Conservation (phyloP, 305 asterid genomes). For the Fraxinus paxiana region DNA sequence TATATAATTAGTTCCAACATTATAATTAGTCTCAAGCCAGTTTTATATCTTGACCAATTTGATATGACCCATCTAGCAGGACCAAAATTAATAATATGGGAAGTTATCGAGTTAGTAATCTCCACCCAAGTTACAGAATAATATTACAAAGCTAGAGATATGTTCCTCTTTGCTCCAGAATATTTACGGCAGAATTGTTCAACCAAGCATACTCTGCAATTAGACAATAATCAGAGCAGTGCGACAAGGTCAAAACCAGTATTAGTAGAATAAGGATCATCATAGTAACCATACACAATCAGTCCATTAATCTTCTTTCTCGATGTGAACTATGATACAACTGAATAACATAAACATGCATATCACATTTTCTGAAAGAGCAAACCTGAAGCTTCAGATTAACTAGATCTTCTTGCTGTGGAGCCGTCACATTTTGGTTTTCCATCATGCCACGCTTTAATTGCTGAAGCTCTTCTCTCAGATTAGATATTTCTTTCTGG, state of each 20-base stretch:
- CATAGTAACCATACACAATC: not conserved
- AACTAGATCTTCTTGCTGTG: conserved; percentile 67
- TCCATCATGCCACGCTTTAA: conserved; percentile 71
- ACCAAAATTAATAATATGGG: not conserved
- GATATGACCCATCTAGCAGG: not conserved
- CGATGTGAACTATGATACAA: conserved; percentile 1
- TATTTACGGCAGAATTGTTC: not conserved
- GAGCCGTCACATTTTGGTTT: conserved; percentile 46
- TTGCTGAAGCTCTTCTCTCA: conserved; percentile 73
- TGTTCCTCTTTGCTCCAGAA: not conserved
- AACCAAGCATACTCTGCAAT: conserved; percentile 7
- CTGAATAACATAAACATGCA: conserved; percentile 9
- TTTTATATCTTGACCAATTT: not conserved
- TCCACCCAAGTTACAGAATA: not conserved
- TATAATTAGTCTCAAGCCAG: not conserved
- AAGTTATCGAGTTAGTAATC: not conserved
- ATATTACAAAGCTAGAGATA: conserved; percentile 9
- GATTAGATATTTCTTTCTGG: conserved; percentile 70
- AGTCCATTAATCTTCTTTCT: not conserved
- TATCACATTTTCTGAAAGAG: not conserved
- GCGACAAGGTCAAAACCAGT: conserved; percentile 5
- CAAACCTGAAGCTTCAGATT: conserved; percentile 76
- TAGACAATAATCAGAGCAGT: not conserved
- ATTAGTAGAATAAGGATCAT: conserved; percentile 7
- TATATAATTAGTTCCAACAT: not conserved